Evolutionary conservation across 83 land plant species (phyloP), one percentile per base, ranked within the genome.

Genomic region (Picea engelmannii): DNA sequence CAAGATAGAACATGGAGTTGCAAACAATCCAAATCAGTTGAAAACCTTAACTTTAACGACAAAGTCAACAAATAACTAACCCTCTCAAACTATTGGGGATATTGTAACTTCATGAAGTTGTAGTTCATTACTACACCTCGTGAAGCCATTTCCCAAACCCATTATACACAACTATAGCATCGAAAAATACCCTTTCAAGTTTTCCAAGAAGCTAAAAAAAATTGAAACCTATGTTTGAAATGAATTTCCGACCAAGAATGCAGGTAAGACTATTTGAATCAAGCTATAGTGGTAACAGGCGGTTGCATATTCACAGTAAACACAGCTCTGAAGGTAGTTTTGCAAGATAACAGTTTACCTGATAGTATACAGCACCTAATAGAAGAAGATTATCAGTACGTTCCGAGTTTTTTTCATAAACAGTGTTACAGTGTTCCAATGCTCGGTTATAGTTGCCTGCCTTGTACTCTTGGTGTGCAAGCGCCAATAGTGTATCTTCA

Each of bases 341-440:
- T n/a, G 55, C 52, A 64, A 77, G 31, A 79, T 49, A 49, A 85
- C 59, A 55, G 31, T 7, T 5, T 78, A 97, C 99, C 99, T 97
- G 99, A 83, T 94, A 98, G 69, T 98, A 87, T 49, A 93, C 89
- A 17, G 99, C 99, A 59, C 99, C 99, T 47, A 98, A 82, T 13
- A 98, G 84, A 7, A 98, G 89, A 55, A 98, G 91, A 73, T 90
- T 97, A 84, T 98, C 98, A 61, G 99, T 98, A 17, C 98, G 92
- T 11, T 69, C 67, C 0, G 97, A 91, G 75, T 88, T 94, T 77
- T 84, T 90, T 67, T 90, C 93, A 83, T 95, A 93, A n/a, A 98
- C 88, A 58, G 61, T 40, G 81, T 81, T 88, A 86, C 97, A 86
- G 80, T 92, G 93, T 42, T 94, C 91, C 68, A 98, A 81, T 21